phyloP scores from a whole-genome alignment of 768 basidiomycete species.

The Naganishia kalamii region DNA sequence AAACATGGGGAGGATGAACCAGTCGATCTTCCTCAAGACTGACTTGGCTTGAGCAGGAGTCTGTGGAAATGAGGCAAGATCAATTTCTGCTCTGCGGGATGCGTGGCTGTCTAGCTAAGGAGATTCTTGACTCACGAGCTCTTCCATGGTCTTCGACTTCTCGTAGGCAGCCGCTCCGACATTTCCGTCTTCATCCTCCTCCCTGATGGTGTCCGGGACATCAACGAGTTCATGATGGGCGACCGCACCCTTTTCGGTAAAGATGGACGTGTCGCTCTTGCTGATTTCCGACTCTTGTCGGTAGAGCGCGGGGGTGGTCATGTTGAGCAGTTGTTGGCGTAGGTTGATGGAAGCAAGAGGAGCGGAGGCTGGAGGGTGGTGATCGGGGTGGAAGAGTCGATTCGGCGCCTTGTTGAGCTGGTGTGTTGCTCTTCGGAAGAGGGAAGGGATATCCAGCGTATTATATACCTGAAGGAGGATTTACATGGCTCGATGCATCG shows the following conservation, averaged over 20 bases:
- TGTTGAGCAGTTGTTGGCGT: background rate
- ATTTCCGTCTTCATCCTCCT: conserved; percentile 37
- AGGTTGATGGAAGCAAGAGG: background rate
- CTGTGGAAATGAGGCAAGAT: conserved; percentile 16
- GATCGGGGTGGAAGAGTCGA: no score
- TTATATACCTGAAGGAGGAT: no score
- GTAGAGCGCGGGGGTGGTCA: conserved; percentile 11
- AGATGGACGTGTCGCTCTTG: conserved; percentile 28
- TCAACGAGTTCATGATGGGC: conserved; percentile 28
- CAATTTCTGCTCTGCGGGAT: background rate
- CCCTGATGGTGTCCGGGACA: conserved; percentile 28
- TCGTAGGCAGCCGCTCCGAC: conserved; percentile 41
- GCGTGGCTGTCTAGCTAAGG: background rate
- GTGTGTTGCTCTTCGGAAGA: no score
- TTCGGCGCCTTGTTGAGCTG: no score
- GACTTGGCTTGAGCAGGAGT: conserved; percentile 40
- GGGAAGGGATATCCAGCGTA: no score
- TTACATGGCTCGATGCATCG: background rate
- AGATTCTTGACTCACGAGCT: conserved; percentile 32
- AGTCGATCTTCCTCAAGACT: conserved; percentile 39
- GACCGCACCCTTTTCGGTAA: conserved; percentile 32
- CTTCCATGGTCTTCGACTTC: conserved; percentile 36
- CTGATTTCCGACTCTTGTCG: conserved; percentile 26
- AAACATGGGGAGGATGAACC: conserved; percentile 43
- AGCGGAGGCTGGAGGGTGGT: background rate